Evolutionary conservation across 805 yeast genomes (phyloP).

Genomic region (Jamesozyma spencerorum): DNA sequence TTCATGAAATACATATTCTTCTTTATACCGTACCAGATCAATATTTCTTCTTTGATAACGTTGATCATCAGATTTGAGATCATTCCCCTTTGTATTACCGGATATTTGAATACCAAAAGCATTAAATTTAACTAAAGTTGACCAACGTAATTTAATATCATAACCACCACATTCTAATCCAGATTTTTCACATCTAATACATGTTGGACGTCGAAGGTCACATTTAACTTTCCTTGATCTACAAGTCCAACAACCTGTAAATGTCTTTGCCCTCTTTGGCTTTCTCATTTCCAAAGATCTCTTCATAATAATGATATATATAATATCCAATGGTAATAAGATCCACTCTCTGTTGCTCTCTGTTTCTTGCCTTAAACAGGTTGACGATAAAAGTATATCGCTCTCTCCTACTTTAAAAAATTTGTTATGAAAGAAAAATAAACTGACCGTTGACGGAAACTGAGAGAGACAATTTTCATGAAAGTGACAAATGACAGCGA

Average conservation of each 20-base stretch:
- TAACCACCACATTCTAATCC: constrained; percentile 73
- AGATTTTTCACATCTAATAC: constrained; percentile 61
- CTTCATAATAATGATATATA: too few species aligned
- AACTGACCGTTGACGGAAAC: neutral
- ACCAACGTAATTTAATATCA: constrained; percentile 73
- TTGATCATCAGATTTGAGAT: constrained; percentile 31
- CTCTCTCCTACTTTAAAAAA: constrained; percentile 4
- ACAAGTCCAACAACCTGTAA: constrained; percentile 86
- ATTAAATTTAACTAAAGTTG: constrained; percentile 43
- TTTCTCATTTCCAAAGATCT: neutral
- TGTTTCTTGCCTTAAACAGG: neutral
- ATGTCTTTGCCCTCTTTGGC: constrained; percentile 50
- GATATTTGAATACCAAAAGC: constrained; percentile 31
- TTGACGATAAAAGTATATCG: neutral
- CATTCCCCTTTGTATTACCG: neutral
- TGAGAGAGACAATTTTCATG: neutral
- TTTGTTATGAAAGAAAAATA: neutral
- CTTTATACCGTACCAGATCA: constrained; percentile 65
- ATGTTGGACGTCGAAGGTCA: constrained; percentile 60
- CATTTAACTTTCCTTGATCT: constrained; percentile 73
- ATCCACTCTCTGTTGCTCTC: too few species aligned
- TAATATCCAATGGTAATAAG: too few species aligned
- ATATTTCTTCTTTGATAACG: constrained; percentile 62
- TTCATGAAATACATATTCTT: constrained; percentile 69
- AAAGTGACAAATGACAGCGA: too few species aligned